Evolutionary conservation across 2,329 filamentous ascomycete species (phyloP), one percentile per base, ranked within the genome.

Genomic region (Phialemoniopsis sp.): DNA sequence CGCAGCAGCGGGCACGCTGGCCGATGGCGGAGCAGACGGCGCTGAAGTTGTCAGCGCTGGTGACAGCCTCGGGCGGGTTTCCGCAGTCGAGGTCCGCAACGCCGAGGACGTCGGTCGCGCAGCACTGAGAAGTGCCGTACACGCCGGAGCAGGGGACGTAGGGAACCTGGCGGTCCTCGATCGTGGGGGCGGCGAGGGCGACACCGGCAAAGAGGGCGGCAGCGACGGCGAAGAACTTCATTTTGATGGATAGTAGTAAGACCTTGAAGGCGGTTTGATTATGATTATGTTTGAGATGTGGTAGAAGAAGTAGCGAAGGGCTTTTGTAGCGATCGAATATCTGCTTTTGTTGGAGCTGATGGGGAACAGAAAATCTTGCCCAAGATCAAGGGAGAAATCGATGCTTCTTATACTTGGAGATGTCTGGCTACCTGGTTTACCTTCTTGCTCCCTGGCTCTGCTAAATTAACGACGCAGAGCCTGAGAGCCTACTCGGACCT

Each of bases 51-150:
- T 16, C 14, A 14, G 52, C 54, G 34, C 30, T 40, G 35, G 47
- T 21, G 8, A 51, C 49, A 8, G 40, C 37, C 3, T 36, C 35
- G 6, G 52, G 45, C 8, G 53, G 76, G 42, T 61, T 55, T 14
- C 51, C 59, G 56, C 80, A 84, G 64, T 83, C 63, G 17, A 81
- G 62, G 55, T 77, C 63, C 4, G 70, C 75, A 42, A 81, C 45
- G 43, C 74, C 70, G 30, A 82, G 70, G 28, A 83, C 68, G 47
- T 82, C 74, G 17, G 77, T 79, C 13, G 78, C 73, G 54, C 80
- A 84, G 67, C 80, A 84, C 47, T 74, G 68, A 4, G 72, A 52
- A 26, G 49, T 63, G 47, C 52, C 55, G 49, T 70, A 70, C 15
- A 71, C 59, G 14, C 60, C 61, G 21, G 57, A 57, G 51, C 71